Base-by-base conservation (phyloP, 2,329 filamentous ascomycete genomes). In the Pestalotiopsis sp. region DNA sequence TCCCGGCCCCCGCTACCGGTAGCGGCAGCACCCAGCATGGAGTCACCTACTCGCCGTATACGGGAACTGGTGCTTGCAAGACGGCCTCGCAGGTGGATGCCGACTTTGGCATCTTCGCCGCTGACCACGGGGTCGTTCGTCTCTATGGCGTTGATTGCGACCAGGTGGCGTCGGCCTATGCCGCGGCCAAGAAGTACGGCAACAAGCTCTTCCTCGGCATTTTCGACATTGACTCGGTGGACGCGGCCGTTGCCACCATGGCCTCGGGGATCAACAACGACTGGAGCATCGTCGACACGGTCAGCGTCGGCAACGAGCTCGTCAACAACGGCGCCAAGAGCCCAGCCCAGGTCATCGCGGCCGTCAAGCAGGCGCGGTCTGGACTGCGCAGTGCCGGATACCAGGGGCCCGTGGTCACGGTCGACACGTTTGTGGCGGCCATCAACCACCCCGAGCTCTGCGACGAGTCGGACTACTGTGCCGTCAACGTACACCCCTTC, bases 401-500 rank as follows among this genome's bases (percentile, higher is more conserved):
- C 80, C 79, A 81, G 2, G 94, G 94, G 2, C 88, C 89, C 1
- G 89, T 97, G 38, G 92, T 95, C 49, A 90, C 92, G 0, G 92
- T 95, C 61, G 94, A 97, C 77, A 95, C 93, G 0, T 92, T 93
- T 75, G 85, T 88, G 25, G 90, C 91, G 4, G 85, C 90, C n/a
- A 82, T 90, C 62, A 80, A 83, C 64, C 87, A 95, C 73, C 91
- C 91, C 0, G 82, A 87, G 65, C 85, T 97, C 62, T 97, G 94
- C 81, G 79, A 89, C 31, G 85, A 83, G 60, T 93, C 92, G 1
- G 93, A 97, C 76, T 93, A 92, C 81, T 93, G 91, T 75, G 92
- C 93, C 17, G 88, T 92, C 77, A 97, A 97, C 80, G 88, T 90
- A 72, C 94, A 97, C 79, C 88, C 93, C 13, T 97, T 94, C 86